phyloP scores from a whole-genome alignment of 768 basidiomycete genomes.

The Boletus huronensis region DNA sequence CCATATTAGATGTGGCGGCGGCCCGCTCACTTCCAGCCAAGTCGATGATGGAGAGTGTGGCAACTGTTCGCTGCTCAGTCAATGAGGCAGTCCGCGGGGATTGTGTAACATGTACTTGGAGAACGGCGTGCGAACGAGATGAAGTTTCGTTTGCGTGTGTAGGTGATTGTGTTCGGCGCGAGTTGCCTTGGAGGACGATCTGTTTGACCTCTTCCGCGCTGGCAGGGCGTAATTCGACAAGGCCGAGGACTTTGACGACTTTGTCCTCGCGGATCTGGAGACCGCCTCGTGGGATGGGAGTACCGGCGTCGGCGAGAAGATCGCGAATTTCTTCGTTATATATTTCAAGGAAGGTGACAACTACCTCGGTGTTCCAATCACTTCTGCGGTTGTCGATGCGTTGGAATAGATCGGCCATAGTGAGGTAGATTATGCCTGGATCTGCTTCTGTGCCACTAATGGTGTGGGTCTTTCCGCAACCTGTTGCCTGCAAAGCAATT shows the following conservation, averaged over 20 bases:
- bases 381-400: slow-evolving; percentile 85
- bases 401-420: slow-evolving; percentile 96
- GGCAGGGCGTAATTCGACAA: slow-evolving; percentile 76
- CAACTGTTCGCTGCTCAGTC: slow-evolving; percentile 79
- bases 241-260: slow-evolving; percentile 82
- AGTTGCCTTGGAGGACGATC: slow-evolving; percentile 87
- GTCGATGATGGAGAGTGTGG: slow-evolving; percentile 95
- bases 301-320: slow-evolving; percentile 75
- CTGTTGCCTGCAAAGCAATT: slow-evolving; percentile 74
- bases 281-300: slow-evolving; percentile 67
- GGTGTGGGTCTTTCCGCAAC: slow-evolving; percentile 99
- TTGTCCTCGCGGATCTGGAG: slow-evolving; percentile 94
- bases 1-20: slow-evolving; percentile 95
- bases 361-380: slow-evolving; percentile 82
- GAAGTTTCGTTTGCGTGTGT: slow-evolving; percentile 97
- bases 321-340: slow-evolving; percentile 99
- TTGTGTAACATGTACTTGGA: slow-evolving; percentile 91
- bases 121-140: slow-evolving; percentile 95
- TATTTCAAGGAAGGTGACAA: slow-evolving; percentile 96
- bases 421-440: slow-evolving; percentile 93
- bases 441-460: slow-evolving; percentile 88
- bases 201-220: slow-evolving; percentile 92
- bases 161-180: slow-evolving; percentile 84
- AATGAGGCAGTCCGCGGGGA: slow-evolving; percentile 82
- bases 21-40: slow-evolving; percentile 97